Conservation (phyloP, 805 yeast species). For the Barnettozyma vustinii region DNA sequence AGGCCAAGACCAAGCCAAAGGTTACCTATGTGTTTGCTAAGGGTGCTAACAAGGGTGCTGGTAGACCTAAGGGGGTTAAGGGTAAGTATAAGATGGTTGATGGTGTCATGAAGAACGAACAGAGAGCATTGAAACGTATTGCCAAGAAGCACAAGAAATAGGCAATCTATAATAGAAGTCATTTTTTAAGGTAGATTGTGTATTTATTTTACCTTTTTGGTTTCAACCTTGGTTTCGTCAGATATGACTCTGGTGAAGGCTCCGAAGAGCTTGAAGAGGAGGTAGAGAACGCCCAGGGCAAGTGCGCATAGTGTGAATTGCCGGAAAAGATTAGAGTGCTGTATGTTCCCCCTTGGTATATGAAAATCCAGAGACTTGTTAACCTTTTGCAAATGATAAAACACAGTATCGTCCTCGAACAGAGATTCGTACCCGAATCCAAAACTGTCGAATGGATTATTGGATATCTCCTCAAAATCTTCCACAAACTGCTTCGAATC, state of each 20-base stretch:
- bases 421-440: slow-evolving; percentile 39
- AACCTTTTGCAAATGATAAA: slow-evolving; percentile 28
- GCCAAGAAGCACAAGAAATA: slow-evolving; percentile 77
- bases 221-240: slow-evolving; percentile 5
- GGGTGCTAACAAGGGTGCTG: slow-evolving; percentile 83
- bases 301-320: slow-evolving; percentile 31
- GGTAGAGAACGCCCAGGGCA: slow-evolving; percentile 28
- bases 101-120: slow-evolving; percentile 96
- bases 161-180: not conserved
- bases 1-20: slow-evolving; percentile 67
- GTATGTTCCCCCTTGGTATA: slow-evolving; percentile 39
- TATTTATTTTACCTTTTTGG: not conserved
- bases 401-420: slow-evolving; percentile 42
- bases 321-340: slow-evolving; percentile 29
- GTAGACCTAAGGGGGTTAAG: slow-evolving; percentile 94
- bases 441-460: slow-evolving; percentile 35
- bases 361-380: slow-evolving; percentile 17
- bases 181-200: not conserved
- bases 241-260: not conserved
- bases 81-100: slow-evolving; percentile 99
- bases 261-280: slow-evolving; percentile 25
- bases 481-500: slow-evolving; percentile 26
- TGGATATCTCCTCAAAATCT: slow-evolving; percentile 20
- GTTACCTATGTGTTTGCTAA: slow-evolving; percentile 84
- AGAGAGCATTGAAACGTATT: slow-evolving; percentile 85